Conservation (phyloP, 139 green algal genomes). For the Yamagishiella unicocca region DNA sequence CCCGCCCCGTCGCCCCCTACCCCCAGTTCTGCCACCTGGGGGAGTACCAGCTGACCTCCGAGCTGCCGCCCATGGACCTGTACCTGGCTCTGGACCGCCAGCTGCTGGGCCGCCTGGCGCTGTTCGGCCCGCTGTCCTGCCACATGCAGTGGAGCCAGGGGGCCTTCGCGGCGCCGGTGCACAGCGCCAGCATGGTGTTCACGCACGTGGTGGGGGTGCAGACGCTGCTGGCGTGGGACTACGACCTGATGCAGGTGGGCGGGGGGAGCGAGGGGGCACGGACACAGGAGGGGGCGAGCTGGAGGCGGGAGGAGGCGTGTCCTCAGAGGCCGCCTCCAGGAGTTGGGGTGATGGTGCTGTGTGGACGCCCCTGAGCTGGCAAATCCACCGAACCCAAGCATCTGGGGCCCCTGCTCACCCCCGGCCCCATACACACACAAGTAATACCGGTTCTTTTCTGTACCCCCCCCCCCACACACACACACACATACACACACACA, state of each 20-base stretch:
- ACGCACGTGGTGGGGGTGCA: slow-evolving; percentile 56
- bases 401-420: too few species aligned
- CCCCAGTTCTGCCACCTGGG: slow-evolving; percentile 56
- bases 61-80: slow-evolving; percentile 51
- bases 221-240: slow-evolving; percentile 56
- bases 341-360: too few species aligned
- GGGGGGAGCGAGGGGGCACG: background rate
- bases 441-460: too few species aligned
- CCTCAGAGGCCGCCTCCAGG: too few species aligned
- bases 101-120: slow-evolving; percentile 40
- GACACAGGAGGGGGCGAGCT: too few species aligned
- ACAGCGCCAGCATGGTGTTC: slow-evolving; percentile 56
- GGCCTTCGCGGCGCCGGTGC: slow-evolving; percentile 48
- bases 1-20: background rate
- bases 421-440: too few species aligned
- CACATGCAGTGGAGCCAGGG: slow-evolving; percentile 25
- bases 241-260: slow-evolving; percentile 36
- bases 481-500: too few species aligned
- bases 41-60: slow-evolving; percentile 48
- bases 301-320: too few species aligned
- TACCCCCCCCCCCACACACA: too few species aligned
- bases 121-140: slow-evolving; percentile 31
- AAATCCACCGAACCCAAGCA: too few species aligned
- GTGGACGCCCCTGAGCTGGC: too few species aligned
- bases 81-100: slow-evolving; percentile 52